These are phyloP conservation scores for Orbilia oligospora DNA, from an alignment of 2,329 filamentous ascomycete species.

Conservation along the genomic window DNA sequence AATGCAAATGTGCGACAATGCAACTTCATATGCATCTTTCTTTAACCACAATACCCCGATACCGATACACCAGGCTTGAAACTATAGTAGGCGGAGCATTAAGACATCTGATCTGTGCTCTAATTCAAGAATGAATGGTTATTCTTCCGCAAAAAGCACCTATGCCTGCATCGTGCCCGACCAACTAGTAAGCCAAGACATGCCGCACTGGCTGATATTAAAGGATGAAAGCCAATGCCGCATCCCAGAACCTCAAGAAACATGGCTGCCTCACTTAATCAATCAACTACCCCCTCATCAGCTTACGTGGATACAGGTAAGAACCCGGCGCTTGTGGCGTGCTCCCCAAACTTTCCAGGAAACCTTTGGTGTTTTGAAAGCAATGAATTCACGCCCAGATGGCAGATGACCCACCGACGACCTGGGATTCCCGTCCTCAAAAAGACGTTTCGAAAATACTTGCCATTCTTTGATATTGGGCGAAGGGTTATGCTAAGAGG, in stretches of 20 bases:
- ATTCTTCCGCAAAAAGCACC: conserved; percentile 5
- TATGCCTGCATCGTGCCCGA: not conserved
- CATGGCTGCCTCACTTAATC: conserved; percentile 23
- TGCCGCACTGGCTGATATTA: conserved; percentile 25
- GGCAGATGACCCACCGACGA: conserved; percentile 19
- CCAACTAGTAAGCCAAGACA: not conserved
- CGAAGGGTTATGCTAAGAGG: conserved; percentile 34
- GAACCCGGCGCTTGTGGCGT: conserved; percentile 59
- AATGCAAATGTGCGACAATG: conserved; percentile 7
- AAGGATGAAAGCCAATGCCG: conserved; percentile 35
- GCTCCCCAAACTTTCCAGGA: conserved; percentile 44
- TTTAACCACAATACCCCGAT: not conserved
- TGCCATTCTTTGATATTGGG: conserved; percentile 22
- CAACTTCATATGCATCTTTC: not conserved
- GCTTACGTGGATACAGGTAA: conserved; percentile 32
- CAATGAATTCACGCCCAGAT: conserved; percentile 21
- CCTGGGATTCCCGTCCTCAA: conserved; percentile 45
- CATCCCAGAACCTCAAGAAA: conserved; percentile 18
- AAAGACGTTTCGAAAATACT: conserved; percentile 58
- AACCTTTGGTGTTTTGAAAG: conserved; percentile 55
- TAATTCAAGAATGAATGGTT: not conserved
- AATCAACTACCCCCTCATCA: conserved; percentile 7
- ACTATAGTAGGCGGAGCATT: conserved; percentile 14
- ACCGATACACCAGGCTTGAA: not conserved
- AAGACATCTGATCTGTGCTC: not conserved